Evolutionary conservation across 169 alveolate genomes (phyloP).

Genomic region (Eimeria zaria): DNA sequence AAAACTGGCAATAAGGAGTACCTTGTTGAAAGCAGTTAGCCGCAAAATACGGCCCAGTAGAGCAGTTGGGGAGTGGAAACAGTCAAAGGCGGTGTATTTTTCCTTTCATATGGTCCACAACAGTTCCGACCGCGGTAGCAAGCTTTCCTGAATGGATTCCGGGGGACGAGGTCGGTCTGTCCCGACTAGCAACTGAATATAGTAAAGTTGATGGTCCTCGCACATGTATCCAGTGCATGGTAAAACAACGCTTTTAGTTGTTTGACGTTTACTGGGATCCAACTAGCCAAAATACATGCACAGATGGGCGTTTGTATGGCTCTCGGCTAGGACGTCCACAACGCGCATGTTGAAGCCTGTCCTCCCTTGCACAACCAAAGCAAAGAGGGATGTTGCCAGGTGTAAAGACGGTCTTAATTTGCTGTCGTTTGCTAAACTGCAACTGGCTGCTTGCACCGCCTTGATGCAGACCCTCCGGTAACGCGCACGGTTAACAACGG

Average conservation of each 20-base stretch:
- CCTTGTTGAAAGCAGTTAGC: background rate
- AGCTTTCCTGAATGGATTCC: background rate
- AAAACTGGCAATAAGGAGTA: too few relatives aligned
- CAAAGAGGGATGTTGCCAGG: background rate
- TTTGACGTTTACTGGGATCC: background rate
- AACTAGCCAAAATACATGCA: background rate
- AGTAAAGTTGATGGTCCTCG: background rate
- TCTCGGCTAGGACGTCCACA: background rate
- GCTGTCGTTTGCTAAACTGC: background rate
- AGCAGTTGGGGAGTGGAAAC: background rate
- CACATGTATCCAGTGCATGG: background rate
- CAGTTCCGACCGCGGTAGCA: background rate
- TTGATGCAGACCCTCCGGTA: background rate
- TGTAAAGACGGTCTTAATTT: background rate
- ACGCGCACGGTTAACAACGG: background rate
- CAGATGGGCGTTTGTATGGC: background rate
- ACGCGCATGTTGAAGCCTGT: background rate
- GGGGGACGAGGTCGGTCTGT: background rate
- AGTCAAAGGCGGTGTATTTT: background rate
- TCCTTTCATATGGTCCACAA: background rate
- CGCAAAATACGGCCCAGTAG: background rate
- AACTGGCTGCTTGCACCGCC: background rate
- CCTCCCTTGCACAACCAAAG: background rate
- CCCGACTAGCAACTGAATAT: background rate
- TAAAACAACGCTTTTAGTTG: background rate